Conservation (phyloP, 192 early-diverging fungal genomes). For the Linderina pennispora region DNA sequence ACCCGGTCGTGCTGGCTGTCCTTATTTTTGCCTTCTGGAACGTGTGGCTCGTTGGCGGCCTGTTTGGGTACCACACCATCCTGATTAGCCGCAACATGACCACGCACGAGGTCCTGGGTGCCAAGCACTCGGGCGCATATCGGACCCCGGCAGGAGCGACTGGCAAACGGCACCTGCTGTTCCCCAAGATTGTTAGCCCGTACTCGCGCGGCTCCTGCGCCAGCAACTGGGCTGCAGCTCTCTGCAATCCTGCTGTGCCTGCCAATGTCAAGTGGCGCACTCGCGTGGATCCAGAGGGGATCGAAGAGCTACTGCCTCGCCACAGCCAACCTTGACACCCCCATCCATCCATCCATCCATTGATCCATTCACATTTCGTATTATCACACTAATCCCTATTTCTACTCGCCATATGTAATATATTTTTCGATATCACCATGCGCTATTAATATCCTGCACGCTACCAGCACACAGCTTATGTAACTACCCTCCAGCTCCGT, state of each 20-base stretch:
- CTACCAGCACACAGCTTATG: too few species aligned
- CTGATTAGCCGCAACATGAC: conserved; percentile 70
- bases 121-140: conserved; percentile 9
- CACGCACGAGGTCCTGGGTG: conserved; percentile 77
- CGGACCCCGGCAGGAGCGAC: background rate
- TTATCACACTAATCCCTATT: too few species aligned
- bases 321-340: conserved; percentile 2
- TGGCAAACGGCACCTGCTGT: conserved; percentile 5
- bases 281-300: conserved; percentile 42
- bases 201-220: conserved; percentile 35
- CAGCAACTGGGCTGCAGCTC: conserved; percentile 33
- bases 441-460: too few species aligned
- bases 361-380: too few species aligned
- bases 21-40: conserved; percentile 59
- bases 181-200: conserved; percentile 16
- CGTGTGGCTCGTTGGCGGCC: conserved; percentile 53
- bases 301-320: conserved; percentile 35
- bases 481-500: too few species aligned
- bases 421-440: too few species aligned
- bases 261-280: conserved; percentile 35
- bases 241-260: conserved; percentile 29
- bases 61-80: conserved; percentile 72
- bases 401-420: too few species aligned
- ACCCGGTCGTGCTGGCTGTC: conserved; percentile 54
- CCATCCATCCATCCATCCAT: too few species aligned